A percentile compares a stretch with the other conserved stretches of the same genome.
These are phyloP conservation scores for Baeospora myosura DNA, from an alignment of 1,284 basidiomycete genomes.

Conservation along the genomic window DNA sequence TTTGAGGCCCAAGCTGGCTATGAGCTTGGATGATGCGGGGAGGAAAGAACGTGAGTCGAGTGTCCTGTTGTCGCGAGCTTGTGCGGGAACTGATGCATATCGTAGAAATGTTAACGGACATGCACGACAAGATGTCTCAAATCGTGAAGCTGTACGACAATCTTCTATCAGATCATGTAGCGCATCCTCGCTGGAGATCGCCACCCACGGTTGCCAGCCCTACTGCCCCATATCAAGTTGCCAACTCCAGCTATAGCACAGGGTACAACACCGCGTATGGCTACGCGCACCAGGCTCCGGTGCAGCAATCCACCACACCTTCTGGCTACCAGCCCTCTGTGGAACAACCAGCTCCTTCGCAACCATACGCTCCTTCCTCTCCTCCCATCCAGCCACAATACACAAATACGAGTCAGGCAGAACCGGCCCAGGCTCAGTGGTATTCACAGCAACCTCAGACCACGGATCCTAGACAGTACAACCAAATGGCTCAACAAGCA, in stretches of 20 bases:
- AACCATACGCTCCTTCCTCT: constrained; percentile 13
- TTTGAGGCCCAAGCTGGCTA: constrained; percentile 75
- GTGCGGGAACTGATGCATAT: constrained; percentile 6
- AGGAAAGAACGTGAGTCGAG: constrained; percentile 78
- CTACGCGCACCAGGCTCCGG: constrained; percentile 22
- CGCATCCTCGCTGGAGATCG: constrained; percentile 58
- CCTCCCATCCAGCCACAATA: constrained; percentile 1
- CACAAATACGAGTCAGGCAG: too few relatives aligned
- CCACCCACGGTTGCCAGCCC: constrained; percentile 21
- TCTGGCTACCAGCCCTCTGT: constrained; percentile 1
- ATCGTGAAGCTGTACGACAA: constrained; percentile 88
- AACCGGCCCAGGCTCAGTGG: background rate
- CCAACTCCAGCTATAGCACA: constrained; percentile 16
- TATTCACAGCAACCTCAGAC: background rate
- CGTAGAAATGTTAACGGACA: constrained; percentile 78
- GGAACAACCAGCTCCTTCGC: constrained; percentile 15
- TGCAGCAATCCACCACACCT: background rate
- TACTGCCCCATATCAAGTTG: constrained; percentile 22
- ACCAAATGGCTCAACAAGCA: background rate
- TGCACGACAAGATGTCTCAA: constrained; percentile 90
- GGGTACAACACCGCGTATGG: constrained; percentile 21
- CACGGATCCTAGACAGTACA: background rate
- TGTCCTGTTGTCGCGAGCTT: constrained; percentile 4
- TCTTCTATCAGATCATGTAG: constrained; percentile 78
- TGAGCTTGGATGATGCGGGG: constrained; percentile 80